Evolutionary conservation across 257 asterid genomes (phyloP).

Genomic region (Anisodus tanguticus): DNA sequence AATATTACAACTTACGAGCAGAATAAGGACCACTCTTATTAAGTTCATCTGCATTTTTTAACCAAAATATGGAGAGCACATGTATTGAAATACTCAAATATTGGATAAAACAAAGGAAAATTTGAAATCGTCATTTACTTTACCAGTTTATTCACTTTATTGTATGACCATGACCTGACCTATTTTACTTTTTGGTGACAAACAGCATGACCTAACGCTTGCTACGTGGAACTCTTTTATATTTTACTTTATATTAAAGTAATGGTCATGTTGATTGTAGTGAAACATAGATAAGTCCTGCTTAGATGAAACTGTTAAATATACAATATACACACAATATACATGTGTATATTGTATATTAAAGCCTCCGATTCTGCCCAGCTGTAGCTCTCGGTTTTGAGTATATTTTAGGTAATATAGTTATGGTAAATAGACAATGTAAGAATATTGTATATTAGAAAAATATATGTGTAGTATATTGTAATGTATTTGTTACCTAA

Average conservation of each 20-base stretch:
- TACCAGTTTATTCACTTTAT: not conserved
- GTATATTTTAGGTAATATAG: too few relatives aligned
- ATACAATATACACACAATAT: too few relatives aligned
- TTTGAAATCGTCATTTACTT: not conserved
- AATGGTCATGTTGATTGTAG: not conserved
- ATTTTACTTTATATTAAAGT: not conserved
- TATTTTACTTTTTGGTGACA: slow-evolving; percentile 5
- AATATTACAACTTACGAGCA: not conserved
- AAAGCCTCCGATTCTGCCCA: too few relatives aligned
- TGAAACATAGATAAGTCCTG: slow-evolving; percentile 1
- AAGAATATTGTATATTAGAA: too few relatives aligned
- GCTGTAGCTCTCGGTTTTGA: too few relatives aligned
- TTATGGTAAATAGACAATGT: too few relatives aligned
- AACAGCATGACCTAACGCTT: slow-evolving; percentile 20
- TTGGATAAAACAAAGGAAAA: not conserved
- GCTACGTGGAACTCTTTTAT: not conserved
- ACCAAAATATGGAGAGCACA: not conserved
- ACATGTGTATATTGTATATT: too few relatives aligned
- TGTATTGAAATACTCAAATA: not conserved
- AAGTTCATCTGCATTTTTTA: not conserved
- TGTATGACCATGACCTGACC: not conserved
- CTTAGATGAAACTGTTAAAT: not conserved
- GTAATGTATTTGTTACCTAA: too few relatives aligned
- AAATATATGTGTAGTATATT: too few relatives aligned
- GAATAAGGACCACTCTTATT: not conserved